Evolutionary conservation across 1,139 yeast species (phyloP).

Genomic region (Suzukiozyma palmioleophila): DNA sequence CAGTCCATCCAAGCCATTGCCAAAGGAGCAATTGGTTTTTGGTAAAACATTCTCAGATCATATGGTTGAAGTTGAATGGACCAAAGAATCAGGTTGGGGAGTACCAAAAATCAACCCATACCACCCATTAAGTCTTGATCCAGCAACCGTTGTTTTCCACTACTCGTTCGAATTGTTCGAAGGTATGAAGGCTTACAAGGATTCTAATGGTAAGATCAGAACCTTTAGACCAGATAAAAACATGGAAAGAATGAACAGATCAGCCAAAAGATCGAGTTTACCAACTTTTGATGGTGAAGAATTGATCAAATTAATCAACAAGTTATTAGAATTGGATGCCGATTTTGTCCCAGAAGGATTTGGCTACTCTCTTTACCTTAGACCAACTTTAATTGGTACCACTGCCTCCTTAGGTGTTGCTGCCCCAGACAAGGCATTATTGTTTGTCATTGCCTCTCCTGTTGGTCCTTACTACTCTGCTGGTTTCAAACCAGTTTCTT

Average conservation of each 20-base stretch:
- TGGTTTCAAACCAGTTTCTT: conserved; percentile 88
- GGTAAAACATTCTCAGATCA: conserved; percentile 89
- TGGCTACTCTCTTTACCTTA: conserved; percentile 86
- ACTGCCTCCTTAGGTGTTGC: conserved; percentile 81
- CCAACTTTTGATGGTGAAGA: conserved; percentile 81
- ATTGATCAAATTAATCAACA: conserved; percentile 67
- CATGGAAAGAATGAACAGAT: conserved; percentile 84
- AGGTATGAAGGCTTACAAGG: conserved; percentile 93
- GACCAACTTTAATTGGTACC: conserved; percentile 95
- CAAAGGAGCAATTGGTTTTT: conserved; percentile 75
- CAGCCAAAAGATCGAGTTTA: conserved; percentile 82
- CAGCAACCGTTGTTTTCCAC: conserved; percentile 86
- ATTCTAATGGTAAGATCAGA: conserved; percentile 60
- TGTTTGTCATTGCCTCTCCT: conserved; percentile 87
- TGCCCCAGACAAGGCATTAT: conserved; percentile 71
- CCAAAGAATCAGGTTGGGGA: conserved; percentile 73
- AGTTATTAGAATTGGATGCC: conserved; percentile 68
- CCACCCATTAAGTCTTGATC: conserved; percentile 71
- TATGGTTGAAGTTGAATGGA: conserved; percentile 88
- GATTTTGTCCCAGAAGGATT: conserved; percentile 75
- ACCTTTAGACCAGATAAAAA: conserved; percentile 89
- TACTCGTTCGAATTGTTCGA: conserved; percentile 94
- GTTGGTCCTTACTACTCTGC: conserved; percentile 91
- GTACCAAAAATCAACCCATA: conserved; percentile 83
- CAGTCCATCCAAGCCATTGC: conserved; percentile 62